These are phyloP conservation scores for Chalciporus pseudorubinellus DNA, from an alignment of 768 basidiomycete species.

Conservation along the genomic window DNA sequence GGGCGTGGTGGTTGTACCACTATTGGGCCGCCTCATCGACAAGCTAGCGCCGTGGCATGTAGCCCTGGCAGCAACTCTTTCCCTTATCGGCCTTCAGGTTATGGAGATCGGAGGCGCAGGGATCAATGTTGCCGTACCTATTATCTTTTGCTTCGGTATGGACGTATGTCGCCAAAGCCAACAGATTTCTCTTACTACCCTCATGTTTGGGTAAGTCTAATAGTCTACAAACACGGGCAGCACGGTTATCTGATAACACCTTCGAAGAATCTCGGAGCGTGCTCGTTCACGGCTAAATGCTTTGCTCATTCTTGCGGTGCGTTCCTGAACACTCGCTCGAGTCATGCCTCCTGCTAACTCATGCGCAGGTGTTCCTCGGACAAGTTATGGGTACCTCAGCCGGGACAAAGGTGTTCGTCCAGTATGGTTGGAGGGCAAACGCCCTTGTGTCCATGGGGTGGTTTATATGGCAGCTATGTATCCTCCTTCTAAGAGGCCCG, in stretches of 20 bases:
- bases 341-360: background rate
- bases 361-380: slow-evolving; percentile 55
- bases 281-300: slow-evolving; percentile 74
- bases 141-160: slow-evolving; percentile 61
- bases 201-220: slow-evolving; percentile 43
- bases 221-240: background rate
- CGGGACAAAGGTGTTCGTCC: slow-evolving; percentile 67
- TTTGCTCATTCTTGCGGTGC: slow-evolving; percentile 60
- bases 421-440: slow-evolving; percentile 62
- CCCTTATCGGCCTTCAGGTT: slow-evolving; percentile 47
- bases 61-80: slow-evolving; percentile 50
- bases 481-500: slow-evolving; percentile 66
- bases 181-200: slow-evolving; percentile 61
- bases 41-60: slow-evolving; percentile 70
- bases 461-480: slow-evolving; percentile 49
- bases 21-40: slow-evolving; percentile 68
- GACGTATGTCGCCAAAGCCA: slow-evolving; percentile 68
- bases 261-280: slow-evolving; percentile 29
- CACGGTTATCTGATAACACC: slow-evolving; percentile 4
- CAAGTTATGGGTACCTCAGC: slow-evolving; percentile 79
- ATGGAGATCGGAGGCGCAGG: slow-evolving; percentile 69
- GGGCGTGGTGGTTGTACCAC: slow-evolving; percentile 63
- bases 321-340: slow-evolving; percentile 11
- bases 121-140: slow-evolving; percentile 61
- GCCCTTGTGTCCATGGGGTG: slow-evolving; percentile 58